Evolutionary conservation across 2,329 filamentous ascomycete genomes (phyloP), one percentile per base, ranked within the genome.

Genomic region (Cladophialophora exuberans): DNA sequence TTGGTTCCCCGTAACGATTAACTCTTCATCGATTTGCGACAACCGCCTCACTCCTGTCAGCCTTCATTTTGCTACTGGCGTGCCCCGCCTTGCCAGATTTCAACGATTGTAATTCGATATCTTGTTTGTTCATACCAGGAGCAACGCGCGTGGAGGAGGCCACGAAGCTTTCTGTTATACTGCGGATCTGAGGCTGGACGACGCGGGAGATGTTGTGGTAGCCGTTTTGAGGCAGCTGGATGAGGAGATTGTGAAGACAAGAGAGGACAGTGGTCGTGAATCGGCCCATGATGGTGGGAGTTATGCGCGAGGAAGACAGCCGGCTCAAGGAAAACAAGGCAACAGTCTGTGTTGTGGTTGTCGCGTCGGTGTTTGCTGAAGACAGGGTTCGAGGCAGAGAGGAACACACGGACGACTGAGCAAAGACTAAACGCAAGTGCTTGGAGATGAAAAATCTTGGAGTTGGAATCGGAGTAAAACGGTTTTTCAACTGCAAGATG

Each of bases 141-240:
- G 46, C 46, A 31, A 15, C 17, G 35, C 46, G 46, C 23, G 18
- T n/a, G 9, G 13, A 36, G n/a, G 52, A 41, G 20, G 31, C 49
- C 3, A 52, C 52, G 49, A 64, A 54, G 28, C 56, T 59, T 49
- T 64, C 62, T 13, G 60, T 55, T 15, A 64, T 52, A 46, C 51
- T 59, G 15, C 62, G 56, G 22, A 64, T 63, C 43, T 63, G 62
- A 11, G 62, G 62, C 52, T 64, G 60, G 31, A 64, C 38, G 41
- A 64, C 52, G 15, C 62, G 62, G 18, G 61, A 63, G 39, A 64
- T 63, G 35, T 64, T 64, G 48, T 64, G 61, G 49, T 64, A 62
- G 35, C 61, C 60, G 36, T 63, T 51, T 44, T 64, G 61, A 2
- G 61, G 62, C 9, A 64, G 33, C n/a, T 57, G 54, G 20, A 60